phyloP scores from a whole-genome alignment of 1,284 basidiomycete species.

The Porodaedalea pini region DNA sequence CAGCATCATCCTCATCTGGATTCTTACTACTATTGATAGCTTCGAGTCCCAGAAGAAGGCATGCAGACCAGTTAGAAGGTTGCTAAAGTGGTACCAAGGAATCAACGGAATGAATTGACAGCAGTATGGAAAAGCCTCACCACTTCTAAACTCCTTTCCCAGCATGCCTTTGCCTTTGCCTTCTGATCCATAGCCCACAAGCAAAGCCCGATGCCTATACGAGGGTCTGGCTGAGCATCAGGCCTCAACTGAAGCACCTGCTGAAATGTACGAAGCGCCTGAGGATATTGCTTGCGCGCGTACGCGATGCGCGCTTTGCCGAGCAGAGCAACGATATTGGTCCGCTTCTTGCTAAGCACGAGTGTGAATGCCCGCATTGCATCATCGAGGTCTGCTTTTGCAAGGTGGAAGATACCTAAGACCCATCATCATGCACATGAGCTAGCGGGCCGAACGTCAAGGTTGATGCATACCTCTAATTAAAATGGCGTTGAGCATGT shows the following conservation, averaged over 20 bases:
- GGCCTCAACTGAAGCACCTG: conserved; percentile 76
- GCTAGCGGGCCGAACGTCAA: conserved; percentile 21
- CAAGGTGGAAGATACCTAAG: conserved; percentile 77
- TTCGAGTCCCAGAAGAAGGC: conserved; percentile 79
- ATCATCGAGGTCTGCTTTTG: conserved; percentile 73
- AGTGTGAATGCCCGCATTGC: conserved; percentile 77
- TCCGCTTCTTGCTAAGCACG: conserved; percentile 77
- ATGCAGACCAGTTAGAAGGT: conserved; percentile 70
- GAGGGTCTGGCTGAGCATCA: conserved; percentile 79
- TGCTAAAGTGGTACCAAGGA: conserved; percentile 45
- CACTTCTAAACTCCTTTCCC: conserved; percentile 81
- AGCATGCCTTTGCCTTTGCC: conserved; percentile 75
- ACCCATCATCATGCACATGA: conserved; percentile 12
- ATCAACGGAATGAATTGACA: conserved; percentile 9
- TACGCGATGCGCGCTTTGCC: conserved; percentile 87
- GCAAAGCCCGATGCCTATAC: conserved; percentile 91
- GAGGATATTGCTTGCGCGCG: conserved; percentile 70
- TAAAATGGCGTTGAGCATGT: conserved; percentile 56
- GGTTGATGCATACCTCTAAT: conserved; percentile 53
- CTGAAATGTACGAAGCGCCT: conserved; percentile 81
- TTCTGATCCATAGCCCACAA: conserved; percentile 84
- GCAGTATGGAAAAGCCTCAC: conserved; percentile 41
- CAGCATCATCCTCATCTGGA: conserved; percentile 52
- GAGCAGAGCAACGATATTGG: conserved; percentile 76
- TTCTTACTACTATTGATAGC: conserved; percentile 79